Conservation (phyloP, 2,329 filamentous ascomycete genomes). For the Westerdykella ornata region DNA sequence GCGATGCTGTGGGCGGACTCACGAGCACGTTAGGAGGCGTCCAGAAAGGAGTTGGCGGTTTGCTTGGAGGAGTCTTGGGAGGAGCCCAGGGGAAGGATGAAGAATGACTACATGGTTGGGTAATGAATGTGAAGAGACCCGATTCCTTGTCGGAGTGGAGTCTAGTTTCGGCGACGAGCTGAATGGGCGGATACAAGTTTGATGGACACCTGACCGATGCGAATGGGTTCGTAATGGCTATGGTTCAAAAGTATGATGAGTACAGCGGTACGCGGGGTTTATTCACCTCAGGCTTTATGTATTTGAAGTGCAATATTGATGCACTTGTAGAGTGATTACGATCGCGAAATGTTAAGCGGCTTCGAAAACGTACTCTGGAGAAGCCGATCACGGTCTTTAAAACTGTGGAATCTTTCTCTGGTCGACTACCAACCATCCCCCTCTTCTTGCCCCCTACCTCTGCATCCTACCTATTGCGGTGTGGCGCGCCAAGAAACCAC, state of each 20-base stretch:
- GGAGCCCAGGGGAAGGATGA: constrained; percentile 17
- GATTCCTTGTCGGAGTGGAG: neutral
- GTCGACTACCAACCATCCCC: neutral
- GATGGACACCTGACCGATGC: neutral
- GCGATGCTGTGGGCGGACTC: constrained; percentile 41
- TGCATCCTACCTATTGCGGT: neutral
- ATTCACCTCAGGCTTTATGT: too few species aligned
- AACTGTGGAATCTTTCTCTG: too few species aligned
- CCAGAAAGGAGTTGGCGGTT: constrained; percentile 30
- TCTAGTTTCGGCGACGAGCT: neutral
- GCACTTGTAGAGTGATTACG: too few species aligned
- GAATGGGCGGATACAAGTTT: neutral
- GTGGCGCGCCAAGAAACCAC: neutral
- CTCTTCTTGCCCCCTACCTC: neutral
- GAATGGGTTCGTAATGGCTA: neutral
- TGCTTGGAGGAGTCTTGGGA: constrained; percentile 30
- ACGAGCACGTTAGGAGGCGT: constrained; percentile 40
- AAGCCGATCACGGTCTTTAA: too few species aligned
- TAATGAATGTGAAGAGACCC: neutral
- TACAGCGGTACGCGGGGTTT: too few species aligned
- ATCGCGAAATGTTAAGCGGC: too few species aligned
- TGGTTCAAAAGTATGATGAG: neutral
- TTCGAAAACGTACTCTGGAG: neutral
- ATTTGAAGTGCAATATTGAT: too few species aligned
- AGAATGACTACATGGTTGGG: constrained; percentile 4